These are phyloP conservation scores for Hamigera avellanea DNA, from an alignment of 495 filamentous ascomycete genomes.

Conservation along the genomic window DNA sequence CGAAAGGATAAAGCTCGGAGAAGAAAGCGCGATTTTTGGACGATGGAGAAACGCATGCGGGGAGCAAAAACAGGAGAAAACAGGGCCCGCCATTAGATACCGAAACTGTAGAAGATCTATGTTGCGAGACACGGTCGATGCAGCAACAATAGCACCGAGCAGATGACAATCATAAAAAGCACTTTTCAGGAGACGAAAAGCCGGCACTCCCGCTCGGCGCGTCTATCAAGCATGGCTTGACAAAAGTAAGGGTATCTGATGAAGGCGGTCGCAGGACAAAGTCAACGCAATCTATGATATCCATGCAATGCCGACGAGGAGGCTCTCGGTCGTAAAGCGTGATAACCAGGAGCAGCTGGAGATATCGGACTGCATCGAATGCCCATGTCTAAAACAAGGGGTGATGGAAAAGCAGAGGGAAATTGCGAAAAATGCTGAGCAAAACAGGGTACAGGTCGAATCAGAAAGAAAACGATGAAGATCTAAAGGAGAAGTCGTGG, in stretches of 20 bases:
- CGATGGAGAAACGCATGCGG: slow-evolving; percentile 14
- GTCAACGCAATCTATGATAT: slow-evolving; percentile 75
- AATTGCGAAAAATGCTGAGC: slow-evolving; percentile 18
- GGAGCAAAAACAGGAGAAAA: slow-evolving; percentile 13
- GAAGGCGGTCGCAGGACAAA: slow-evolving; percentile 36
- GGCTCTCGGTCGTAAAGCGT: slow-evolving; percentile 24
- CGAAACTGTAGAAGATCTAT: slow-evolving; percentile 37
- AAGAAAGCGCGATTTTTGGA: slow-evolving; percentile 19
- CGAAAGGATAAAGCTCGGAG: slow-evolving; percentile 4
- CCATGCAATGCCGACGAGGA: slow-evolving; percentile 45
- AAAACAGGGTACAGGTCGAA: slow-evolving; percentile 7
- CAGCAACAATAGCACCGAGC: slow-evolving; percentile 32
- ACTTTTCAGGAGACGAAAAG: slow-evolving; percentile 31
- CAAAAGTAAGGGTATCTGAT: slow-evolving; percentile 48
- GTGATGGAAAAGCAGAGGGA: slow-evolving; percentile 22
- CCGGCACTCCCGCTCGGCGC: slow-evolving; percentile 30
- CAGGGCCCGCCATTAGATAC: slow-evolving; percentile 40
- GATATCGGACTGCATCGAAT: slow-evolving; percentile 33
- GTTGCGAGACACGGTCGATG: slow-evolving; percentile 31
- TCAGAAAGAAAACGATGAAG: slow-evolving; percentile 10
- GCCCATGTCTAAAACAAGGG: slow-evolving; percentile 28
- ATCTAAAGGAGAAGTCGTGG: slow-evolving; percentile 27
- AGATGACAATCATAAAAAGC: slow-evolving; percentile 35
- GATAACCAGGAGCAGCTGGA: slow-evolving; percentile 25
- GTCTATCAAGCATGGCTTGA: slow-evolving; percentile 33